A percentile compares a stretch with the other conserved stretches of the same genome.
Evolutionary conservation across 768 basidiomycete genomes (phyloP).

Genomic region (Boletus subparvulus): DNA sequence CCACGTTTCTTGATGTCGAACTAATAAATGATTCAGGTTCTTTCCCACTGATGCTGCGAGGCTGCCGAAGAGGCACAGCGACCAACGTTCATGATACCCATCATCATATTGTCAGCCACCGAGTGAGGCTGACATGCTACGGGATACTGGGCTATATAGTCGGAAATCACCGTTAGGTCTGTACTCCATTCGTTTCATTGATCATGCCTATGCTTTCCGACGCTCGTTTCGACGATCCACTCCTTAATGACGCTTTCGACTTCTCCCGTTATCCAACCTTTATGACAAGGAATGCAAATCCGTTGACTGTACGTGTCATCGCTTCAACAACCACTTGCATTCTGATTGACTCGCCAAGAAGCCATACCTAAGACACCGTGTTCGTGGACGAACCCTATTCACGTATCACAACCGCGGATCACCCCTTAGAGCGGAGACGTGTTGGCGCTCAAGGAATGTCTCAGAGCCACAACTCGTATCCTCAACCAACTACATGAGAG

Average conservation of each 20-base stretch:
- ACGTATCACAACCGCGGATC: background rate
- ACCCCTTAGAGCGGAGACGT: background rate
- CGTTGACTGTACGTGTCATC: slow-evolving; percentile 7
- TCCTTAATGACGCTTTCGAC: slow-evolving; percentile 24
- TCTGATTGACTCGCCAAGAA: background rate
- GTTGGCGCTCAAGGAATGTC: slow-evolving; percentile 14
- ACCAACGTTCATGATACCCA: too few relatives aligned
- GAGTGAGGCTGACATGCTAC: slow-evolving; percentile 14
- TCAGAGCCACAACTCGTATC: slow-evolving; percentile 24
- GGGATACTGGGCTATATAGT: background rate
- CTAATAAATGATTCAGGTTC: background rate
- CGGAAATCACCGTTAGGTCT: background rate
- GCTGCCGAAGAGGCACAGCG: background rate
- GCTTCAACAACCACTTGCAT: background rate
- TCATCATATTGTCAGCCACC: slow-evolving; percentile 11
- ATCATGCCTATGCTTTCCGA: slow-evolving; percentile 5
- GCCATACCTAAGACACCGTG: background rate
- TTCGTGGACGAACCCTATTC: slow-evolving; percentile 4
- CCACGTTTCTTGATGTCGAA: too few relatives aligned
- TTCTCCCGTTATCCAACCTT: slow-evolving; percentile 12
- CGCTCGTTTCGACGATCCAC: slow-evolving; percentile 22
- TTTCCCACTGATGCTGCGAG: background rate
- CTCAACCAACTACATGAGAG: slow-evolving; percentile 17
- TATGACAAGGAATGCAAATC: background rate
- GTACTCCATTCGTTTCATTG: background rate